Percentiles rank a stretch among this genome's conserved stretches.
These are phyloP conservation scores for Cutaneotrichosporon sp. DNA, from an alignment of 1,284 basidiomycete species.

Conservation along the genomic window DNA sequence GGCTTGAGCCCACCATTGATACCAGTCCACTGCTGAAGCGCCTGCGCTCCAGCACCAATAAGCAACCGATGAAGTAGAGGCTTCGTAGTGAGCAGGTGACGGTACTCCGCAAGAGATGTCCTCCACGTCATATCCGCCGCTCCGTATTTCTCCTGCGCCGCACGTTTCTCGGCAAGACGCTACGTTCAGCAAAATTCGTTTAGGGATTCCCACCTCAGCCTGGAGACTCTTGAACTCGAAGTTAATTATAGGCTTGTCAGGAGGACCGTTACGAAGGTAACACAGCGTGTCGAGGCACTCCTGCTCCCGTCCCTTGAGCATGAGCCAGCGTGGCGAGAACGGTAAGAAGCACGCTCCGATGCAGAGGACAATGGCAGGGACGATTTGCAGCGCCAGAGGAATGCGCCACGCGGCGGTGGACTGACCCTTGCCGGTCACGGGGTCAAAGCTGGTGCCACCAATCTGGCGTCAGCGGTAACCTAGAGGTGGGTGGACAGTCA, in stretches of 20 bases:
- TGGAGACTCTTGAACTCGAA: conserved; percentile 79
- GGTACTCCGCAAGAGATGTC: conserved; percentile 38
- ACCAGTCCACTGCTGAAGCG: conserved; percentile 47
- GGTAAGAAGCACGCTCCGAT: conserved; percentile 45
- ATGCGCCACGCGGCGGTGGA: conserved; percentile 62
- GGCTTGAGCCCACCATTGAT: conserved; percentile 21
- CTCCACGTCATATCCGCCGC: conserved; percentile 32
- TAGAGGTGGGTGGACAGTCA: too few relatives aligned
- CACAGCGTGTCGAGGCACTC: conserved; percentile 66
- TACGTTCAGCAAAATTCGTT: background rate
- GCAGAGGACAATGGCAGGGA: conserved; percentile 51
- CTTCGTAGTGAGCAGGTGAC: conserved; percentile 41
- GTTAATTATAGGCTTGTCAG: conserved; percentile 62
- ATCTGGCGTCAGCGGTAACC: conserved; percentile 13
- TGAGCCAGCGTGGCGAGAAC: conserved; percentile 56
- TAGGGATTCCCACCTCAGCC: conserved; percentile 53
- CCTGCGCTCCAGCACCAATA: conserved; percentile 44
- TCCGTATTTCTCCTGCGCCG: conserved; percentile 45
- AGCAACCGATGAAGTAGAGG: conserved; percentile 41
- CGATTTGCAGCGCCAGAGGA: conserved; percentile 64
- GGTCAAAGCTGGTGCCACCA: conserved; percentile 24
- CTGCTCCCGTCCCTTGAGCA: conserved; percentile 62
- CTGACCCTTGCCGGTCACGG: conserved; percentile 23
- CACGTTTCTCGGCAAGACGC: conserved; percentile 64
- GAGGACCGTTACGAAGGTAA: conserved; percentile 56